A percentile compares a stretch with the other conserved stretches of the same genome.
phyloP scores from a whole-genome alignment of 257 asterid genomes.

The Solanum chmielewskii region DNA sequence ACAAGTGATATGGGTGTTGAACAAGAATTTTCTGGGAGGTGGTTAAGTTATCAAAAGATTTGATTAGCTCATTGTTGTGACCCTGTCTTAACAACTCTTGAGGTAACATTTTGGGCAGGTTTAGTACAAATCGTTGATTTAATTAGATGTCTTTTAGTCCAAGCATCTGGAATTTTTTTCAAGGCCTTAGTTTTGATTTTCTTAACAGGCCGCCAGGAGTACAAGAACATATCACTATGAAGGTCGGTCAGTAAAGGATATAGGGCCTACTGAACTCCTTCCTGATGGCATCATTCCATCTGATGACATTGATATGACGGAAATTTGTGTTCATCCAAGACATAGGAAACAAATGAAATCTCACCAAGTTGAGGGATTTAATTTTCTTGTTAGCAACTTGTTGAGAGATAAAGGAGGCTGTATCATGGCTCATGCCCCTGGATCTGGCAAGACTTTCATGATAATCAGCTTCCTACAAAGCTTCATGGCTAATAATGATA shows the following conservation, averaged over 20 bases:
- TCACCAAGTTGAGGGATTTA: slow-evolving; percentile 94
- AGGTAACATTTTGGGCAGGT: background rate
- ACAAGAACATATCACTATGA: slow-evolving; percentile 67
- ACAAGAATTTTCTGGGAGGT: background rate
- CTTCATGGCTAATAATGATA: slow-evolving; percentile 87
- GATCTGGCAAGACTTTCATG: slow-evolving; percentile 98
- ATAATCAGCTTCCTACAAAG: slow-evolving; percentile 92
- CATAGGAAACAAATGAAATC: slow-evolving; percentile 92
- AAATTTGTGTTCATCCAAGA: slow-evolving; percentile 84
- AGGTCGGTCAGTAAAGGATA: slow-evolving; percentile 46
- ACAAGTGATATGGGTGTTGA: background rate
- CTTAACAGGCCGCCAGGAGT: slow-evolving; percentile 44
- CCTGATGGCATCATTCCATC: slow-evolving; percentile 37
- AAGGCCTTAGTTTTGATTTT: background rate
- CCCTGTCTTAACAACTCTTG: background rate
- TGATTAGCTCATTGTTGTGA: background rate
- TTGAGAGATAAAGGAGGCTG: slow-evolving; percentile 90
- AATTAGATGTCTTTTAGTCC: background rate
- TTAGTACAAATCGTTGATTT: background rate
- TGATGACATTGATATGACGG: slow-evolving; percentile 44
- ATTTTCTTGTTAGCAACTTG: slow-evolving; percentile 76
- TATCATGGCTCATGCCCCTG: slow-evolving; percentile 97
- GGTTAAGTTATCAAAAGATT: background rate
- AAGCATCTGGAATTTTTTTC: background rate
- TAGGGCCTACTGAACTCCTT: slow-evolving; percentile 28